Evolutionary conservation across 2,329 filamentous ascomycete species (phyloP).

Genomic region (Aaosphaeria pasadenensis): DNA sequence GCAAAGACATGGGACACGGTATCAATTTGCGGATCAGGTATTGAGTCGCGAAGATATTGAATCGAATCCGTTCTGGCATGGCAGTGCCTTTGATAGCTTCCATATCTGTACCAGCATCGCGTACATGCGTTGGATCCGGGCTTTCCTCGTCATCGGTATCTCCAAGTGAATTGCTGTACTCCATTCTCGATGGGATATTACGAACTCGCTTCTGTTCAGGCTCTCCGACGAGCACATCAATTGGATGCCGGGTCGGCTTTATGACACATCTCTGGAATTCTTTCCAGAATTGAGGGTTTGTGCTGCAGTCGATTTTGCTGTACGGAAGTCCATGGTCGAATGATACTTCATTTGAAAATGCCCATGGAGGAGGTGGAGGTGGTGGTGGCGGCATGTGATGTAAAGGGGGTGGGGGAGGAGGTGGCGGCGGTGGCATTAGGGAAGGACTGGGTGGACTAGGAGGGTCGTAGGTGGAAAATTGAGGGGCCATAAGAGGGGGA

Average conservation of each 20-base stretch:
- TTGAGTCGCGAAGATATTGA: neutral
- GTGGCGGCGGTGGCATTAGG: too few species aligned
- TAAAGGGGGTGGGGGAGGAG: too few species aligned
- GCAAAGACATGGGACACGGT: neutral
- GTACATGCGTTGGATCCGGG: neutral
- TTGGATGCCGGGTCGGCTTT: neutral
- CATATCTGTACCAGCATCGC: neutral
- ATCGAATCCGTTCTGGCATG: constrained; percentile 1
- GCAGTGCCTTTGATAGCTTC: neutral
- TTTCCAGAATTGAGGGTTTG: constrained; percentile 1
- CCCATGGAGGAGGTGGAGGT: too few species aligned
- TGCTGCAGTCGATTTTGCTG: too few species aligned
- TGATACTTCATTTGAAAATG: too few species aligned
- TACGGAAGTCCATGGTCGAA: too few species aligned
- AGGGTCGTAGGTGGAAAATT: too few species aligned
- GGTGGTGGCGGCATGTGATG: too few species aligned
- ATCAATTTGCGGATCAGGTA: neutral
- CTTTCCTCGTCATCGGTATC: neutral
- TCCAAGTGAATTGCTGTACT: neutral
- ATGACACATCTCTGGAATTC: neutral
- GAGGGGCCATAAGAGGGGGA: too few species aligned
- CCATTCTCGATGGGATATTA: neutral
- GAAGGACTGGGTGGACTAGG: too few species aligned
- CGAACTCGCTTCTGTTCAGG: neutral
- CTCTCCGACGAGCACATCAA: constrained; percentile 1